Evolutionary conservation across 2,329 filamentous ascomycete genomes (phyloP).

Genomic region (Cordyceps tenuipes): DNA sequence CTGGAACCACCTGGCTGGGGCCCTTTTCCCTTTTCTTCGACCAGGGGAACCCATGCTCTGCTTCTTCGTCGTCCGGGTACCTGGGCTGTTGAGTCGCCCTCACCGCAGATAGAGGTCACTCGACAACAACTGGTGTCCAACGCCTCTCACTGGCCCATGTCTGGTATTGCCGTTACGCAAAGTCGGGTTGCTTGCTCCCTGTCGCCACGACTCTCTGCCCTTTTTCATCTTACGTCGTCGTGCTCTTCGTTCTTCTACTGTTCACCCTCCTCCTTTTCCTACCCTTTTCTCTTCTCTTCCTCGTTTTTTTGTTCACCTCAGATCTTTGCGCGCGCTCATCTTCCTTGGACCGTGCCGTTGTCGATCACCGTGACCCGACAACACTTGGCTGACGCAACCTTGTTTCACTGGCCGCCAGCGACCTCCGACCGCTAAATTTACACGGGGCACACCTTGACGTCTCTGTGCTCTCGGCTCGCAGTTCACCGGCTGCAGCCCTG

Average conservation of each 20-base stretch:
- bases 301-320: neutral
- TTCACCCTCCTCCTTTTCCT: neutral
- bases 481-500: neutral
- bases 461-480: neutral
- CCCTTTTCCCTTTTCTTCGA: neutral
- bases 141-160: neutral
- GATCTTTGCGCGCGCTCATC: neutral
- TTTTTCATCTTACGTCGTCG: neutral
- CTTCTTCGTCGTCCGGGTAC: neutral
- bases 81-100: neutral
- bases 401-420: conserved; percentile 1
- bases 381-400: conserved; percentile 9
- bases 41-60: neutral
- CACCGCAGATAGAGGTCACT: neutral
- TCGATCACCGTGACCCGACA: conserved; percentile 1
- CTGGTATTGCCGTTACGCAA: neutral
- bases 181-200: neutral
- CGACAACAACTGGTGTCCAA: neutral
- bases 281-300: neutral
- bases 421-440: neutral
- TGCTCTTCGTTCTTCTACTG: neutral
- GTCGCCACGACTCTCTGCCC: neutral
- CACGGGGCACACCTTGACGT: neutral
- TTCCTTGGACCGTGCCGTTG: neutral
- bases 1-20: neutral